These are phyloP conservation scores for Xylaria scruposa DNA, from an alignment of 495 filamentous ascomycete species.

Conservation along the genomic window DNA sequence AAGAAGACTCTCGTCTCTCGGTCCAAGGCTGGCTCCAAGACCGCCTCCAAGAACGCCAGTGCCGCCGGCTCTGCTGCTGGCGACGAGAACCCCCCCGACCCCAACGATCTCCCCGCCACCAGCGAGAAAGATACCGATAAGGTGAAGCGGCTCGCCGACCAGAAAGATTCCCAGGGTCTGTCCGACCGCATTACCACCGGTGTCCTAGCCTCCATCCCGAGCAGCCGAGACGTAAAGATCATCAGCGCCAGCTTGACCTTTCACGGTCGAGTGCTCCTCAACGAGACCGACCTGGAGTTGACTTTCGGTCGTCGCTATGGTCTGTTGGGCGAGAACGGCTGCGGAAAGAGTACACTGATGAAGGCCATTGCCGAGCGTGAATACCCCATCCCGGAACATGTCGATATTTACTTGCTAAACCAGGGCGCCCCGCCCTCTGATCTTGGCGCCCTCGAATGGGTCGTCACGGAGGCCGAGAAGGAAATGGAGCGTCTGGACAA, in stretches of 20 bases:
- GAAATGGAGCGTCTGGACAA: conserved; percentile 90
- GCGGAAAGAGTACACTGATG: conserved; percentile 95
- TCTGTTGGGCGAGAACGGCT: conserved; percentile 97
- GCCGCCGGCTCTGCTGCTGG: conserved; percentile 71
- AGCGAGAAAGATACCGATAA: conserved; percentile 74
- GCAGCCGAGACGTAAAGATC: conserved; percentile 94
- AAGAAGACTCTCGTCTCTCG: conserved; percentile 73
- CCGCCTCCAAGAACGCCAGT: conserved; percentile 67
- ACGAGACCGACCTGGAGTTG: conserved; percentile 89
- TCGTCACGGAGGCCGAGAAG: conserved; percentile 92
- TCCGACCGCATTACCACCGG: conserved; percentile 98
- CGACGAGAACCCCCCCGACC: conserved; percentile 67
- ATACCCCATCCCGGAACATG: conserved; percentile 92
- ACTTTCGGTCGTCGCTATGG: conserved; percentile 94
- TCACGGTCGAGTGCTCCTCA: conserved; percentile 95
- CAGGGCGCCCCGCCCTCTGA: conserved; percentile 93
- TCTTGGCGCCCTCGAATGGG: conserved; percentile 93
- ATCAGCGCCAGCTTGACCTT: conserved; percentile 92
- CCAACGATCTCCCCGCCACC: conserved; percentile 72
- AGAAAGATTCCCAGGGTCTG: conserved; percentile 94
- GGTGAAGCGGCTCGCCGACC: conserved; percentile 72
- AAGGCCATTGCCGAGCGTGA: conserved; percentile 94
- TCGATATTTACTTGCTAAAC: conserved; percentile 98
- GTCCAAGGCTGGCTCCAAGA: conserved; percentile 72
- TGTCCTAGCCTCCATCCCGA: conserved; percentile 83